These are phyloP conservation scores for Chlorella variabilis DNA, from an alignment of 163 green algal species.

Conservation along the genomic window DNA sequence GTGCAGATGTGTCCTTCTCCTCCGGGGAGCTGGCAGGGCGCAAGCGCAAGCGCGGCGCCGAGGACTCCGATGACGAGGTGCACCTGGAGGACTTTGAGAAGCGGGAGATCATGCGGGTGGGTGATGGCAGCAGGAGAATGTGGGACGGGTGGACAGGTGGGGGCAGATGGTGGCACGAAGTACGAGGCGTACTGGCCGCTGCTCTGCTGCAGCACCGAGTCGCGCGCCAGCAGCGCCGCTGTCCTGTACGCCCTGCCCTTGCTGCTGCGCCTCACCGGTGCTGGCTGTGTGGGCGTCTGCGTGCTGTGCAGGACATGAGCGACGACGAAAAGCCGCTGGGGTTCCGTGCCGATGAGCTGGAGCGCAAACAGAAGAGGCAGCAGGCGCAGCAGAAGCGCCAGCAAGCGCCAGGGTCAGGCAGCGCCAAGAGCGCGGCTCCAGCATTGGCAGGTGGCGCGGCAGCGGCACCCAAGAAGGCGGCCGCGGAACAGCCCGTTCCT, in stretches of 20 bases:
- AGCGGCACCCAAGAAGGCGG: neutral
- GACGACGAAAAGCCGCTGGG: conserved; percentile 40
- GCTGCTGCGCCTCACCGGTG: too few species aligned
- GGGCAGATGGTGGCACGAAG: neutral
- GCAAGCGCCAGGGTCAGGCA: neutral
- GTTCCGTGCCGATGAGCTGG: neutral
- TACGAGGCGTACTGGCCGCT: neutral
- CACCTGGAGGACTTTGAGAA: conserved; percentile 42
- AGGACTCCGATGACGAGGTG: conserved; percentile 37
- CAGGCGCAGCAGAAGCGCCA: neutral
- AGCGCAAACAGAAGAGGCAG: conserved; percentile 15
- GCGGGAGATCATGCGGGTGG: conserved; percentile 37
- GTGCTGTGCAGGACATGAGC: conserved; percentile 36
- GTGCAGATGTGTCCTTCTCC: conserved; percentile 35
- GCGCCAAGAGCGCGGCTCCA: too few species aligned
- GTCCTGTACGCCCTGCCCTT: too few species aligned
- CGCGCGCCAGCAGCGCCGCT: too few species aligned
- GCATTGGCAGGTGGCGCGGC: too few species aligned
- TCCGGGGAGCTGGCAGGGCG: conserved; percentile 23
- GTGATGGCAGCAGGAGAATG: neutral
- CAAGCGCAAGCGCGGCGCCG: conserved; percentile 25
- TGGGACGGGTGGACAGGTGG: neutral
- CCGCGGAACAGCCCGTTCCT: neutral
- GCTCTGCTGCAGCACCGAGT: too few species aligned
- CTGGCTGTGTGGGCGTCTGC: neutral